These are phyloP conservation scores for Fraxinus anomala DNA, from an alignment of 257 asterid species.

Conservation along the genomic window DNA sequence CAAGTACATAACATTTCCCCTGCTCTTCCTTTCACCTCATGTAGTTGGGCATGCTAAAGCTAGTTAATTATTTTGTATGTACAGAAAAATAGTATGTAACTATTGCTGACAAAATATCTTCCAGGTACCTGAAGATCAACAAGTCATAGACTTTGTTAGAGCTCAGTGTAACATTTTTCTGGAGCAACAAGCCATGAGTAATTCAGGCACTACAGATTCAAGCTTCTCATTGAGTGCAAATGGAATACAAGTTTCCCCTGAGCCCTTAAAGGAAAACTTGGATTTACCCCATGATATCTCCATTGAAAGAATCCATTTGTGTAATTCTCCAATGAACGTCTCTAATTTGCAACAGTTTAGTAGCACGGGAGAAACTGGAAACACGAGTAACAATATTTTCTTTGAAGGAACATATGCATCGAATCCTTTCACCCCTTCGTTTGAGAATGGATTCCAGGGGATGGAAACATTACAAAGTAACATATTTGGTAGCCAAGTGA, in stretches of 20 bases:
- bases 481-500: slow-evolving; percentile 33
- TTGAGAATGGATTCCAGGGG: slow-evolving; percentile 36
- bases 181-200: slow-evolving; percentile 51
- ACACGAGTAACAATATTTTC: slow-evolving; percentile 30
- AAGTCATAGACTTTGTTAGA: slow-evolving; percentile 53
- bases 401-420: slow-evolving; percentile 39
- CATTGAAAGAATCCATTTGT: slow-evolving; percentile 36
- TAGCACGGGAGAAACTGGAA: slow-evolving; percentile 29
- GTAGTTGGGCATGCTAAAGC: neutral
- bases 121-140: slow-evolving; percentile 70
- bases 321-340: slow-evolving; percentile 23
- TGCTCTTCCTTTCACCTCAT: neutral
- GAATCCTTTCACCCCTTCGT: slow-evolving; percentile 33
- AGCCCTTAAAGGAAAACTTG: slow-evolving; percentile 17
- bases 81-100: neutral
- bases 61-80: neutral
- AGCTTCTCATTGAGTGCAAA: slow-evolving; percentile 26
- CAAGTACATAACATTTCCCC: slow-evolving; percentile 38
- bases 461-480: slow-evolving; percentile 33
- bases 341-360: slow-evolving; percentile 27
- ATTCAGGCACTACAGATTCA: slow-evolving; percentile 28
- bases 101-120: neutral
- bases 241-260: slow-evolving; percentile 20
- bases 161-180: slow-evolving; percentile 52
- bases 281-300: slow-evolving; percentile 44